Conservation (phyloP, 306 rosid species). For the Vigna unguiculata region DNA sequence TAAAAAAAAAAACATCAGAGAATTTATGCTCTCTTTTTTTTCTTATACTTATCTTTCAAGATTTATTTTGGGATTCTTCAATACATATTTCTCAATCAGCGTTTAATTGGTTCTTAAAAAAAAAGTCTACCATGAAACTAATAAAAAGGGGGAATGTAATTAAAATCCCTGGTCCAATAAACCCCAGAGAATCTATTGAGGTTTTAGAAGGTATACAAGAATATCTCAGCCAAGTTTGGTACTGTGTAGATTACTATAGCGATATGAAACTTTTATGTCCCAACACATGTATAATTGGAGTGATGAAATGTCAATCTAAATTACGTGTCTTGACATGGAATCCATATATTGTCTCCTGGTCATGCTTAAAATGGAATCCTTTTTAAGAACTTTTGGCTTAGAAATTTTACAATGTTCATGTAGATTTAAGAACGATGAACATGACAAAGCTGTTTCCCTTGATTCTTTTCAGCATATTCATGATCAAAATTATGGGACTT, state of each 20-base stretch:
- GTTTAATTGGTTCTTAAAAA: background rate
- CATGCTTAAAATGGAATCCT: slow-evolving; percentile 18
- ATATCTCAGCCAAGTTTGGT: slow-evolving; percentile 24
- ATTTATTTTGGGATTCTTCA: background rate
- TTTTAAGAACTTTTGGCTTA: slow-evolving; percentile 28
- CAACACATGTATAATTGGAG: too few relatives aligned
- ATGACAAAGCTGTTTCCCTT: slow-evolving; percentile 39
- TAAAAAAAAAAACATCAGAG: too few relatives aligned
- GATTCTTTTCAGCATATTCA: slow-evolving; percentile 52
- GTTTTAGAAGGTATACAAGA: background rate
- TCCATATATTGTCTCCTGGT: background rate
- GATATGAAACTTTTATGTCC: background rate
- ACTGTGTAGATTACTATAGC: background rate
- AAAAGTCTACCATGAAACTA: slow-evolving; percentile 1
- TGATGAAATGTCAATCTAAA: background rate
- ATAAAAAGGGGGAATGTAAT: background rate
- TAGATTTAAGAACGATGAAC: slow-evolving; percentile 24
- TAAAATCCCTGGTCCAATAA: too few relatives aligned
- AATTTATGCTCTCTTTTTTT: too few relatives aligned
- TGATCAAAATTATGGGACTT: slow-evolving; percentile 66
- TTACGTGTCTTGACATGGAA: background rate
- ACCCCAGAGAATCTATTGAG: background rate
- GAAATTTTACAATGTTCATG: slow-evolving; percentile 9
- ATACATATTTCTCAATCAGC: background rate
- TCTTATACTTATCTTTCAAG: background rate